Percentiles rank a stretch among this genome's conserved stretches.
Conservation (phyloP, 2,329 filamentous ascomycete species). For the Ophiosphaerella korrae region DNA sequence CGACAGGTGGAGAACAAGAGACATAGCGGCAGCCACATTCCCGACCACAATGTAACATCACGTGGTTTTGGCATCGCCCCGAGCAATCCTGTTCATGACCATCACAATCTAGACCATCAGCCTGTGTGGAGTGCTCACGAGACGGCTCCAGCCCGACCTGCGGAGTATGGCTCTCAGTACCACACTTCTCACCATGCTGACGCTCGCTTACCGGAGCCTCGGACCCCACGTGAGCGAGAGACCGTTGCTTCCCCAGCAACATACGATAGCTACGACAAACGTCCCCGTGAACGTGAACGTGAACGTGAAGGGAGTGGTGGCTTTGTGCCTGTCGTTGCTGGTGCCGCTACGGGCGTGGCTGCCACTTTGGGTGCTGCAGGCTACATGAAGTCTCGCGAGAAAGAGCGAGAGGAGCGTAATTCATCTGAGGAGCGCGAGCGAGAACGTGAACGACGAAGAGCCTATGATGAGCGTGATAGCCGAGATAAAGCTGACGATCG, state of each 20-base stretch:
- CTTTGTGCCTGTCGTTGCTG: constrained; percentile 32
- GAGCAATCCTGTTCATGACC: constrained; percentile 35
- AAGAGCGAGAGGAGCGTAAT: constrained; percentile 42
- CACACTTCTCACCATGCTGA: constrained; percentile 36
- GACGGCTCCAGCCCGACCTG: constrained; percentile 7
- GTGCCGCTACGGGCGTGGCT: constrained; percentile 36
- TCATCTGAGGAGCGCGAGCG: constrained; percentile 29
- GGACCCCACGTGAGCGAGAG: constrained; percentile 30
- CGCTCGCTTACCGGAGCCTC: constrained; percentile 38
- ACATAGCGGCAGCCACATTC: constrained; percentile 39
- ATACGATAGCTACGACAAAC: constrained; percentile 37
- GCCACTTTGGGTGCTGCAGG: constrained; percentile 38
- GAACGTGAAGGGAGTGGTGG: constrained; percentile 24
- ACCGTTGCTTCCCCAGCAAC: constrained; percentile 7
- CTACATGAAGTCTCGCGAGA: constrained; percentile 38
- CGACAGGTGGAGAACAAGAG: constrained; percentile 48
- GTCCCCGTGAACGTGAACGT: constrained; percentile 38
- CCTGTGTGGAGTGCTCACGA: constrained; percentile 32
- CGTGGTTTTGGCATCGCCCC: constrained; percentile 55
- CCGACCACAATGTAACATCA: constrained; percentile 52
- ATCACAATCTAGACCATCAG: constrained; percentile 46
- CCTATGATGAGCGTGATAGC: constrained; percentile 38
- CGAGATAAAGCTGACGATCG: constrained; percentile 34
- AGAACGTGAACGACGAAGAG: constrained; percentile 47
- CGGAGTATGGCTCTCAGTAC: constrained; percentile 27